These are phyloP conservation scores for Tolypocladium guangdongense DNA, from an alignment of 2,329 filamentous ascomycete species.

Conservation along the genomic window DNA sequence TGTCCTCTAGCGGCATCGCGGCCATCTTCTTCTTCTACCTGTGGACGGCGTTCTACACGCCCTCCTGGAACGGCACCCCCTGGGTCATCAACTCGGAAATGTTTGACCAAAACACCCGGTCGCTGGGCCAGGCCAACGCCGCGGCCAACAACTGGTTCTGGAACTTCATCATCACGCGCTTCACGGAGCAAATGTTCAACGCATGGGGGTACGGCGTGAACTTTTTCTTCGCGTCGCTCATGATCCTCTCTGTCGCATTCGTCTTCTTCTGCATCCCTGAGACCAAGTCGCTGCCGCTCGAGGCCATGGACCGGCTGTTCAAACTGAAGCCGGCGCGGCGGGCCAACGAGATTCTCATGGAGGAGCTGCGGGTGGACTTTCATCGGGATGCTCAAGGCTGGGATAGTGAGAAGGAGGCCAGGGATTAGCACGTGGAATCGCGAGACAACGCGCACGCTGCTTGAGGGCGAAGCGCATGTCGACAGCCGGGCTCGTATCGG, in stretches of 20 bases:
- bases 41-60: conserved; percentile 52
- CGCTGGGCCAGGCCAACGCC: conserved; percentile 61
- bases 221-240: conserved; percentile 57
- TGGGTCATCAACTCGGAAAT: conserved; percentile 72
- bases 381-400: conserved; percentile 16
- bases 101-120: conserved; percentile 53
- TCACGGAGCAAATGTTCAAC: conserved; percentile 55
- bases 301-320: conserved; percentile 55
- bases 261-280: conserved; percentile 54
- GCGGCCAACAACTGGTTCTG: conserved; percentile 63
- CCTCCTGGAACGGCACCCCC: conserved; percentile 61
- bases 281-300: conserved; percentile 54
- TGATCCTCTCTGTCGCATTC: conserved; percentile 46
- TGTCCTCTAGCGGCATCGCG: conserved; percentile 43
- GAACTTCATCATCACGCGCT: conserved; percentile 59
- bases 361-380: conserved; percentile 25
- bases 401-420: conserved; percentile 15
- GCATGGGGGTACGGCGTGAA: conserved; percentile 53
- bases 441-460: neutral
- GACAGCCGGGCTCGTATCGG: neutral
- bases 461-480: neutral
- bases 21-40: conserved; percentile 58
- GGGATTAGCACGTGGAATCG: conserved; percentile 14
- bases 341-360: conserved; percentile 33
- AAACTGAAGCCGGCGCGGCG: conserved; percentile 31